Percentiles rank a stretch among this genome's conserved stretches.
Conservation (phyloP, 2,329 filamentous ascomycete genomes). For the Curvularia spicifera region DNA sequence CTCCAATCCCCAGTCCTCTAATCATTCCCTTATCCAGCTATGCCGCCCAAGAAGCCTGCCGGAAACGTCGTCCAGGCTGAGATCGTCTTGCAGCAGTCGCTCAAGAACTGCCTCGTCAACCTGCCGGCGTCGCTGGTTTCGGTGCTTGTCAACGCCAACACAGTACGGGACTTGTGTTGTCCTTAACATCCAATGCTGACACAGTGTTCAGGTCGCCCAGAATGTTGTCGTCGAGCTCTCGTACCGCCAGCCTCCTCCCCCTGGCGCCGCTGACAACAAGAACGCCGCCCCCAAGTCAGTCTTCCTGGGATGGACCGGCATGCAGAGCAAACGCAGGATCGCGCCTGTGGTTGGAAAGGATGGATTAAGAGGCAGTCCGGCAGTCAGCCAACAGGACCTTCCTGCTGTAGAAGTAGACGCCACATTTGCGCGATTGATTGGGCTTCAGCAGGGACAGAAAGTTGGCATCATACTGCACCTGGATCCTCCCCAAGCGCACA, state of each 20-base stretch:
- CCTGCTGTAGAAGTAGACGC: slow-evolving; percentile 85
- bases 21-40: slow-evolving; percentile 14
- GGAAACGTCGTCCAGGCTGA: slow-evolving; percentile 71
- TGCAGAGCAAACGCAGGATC: slow-evolving; percentile 88
- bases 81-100: slow-evolving; percentile 76
- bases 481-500: slow-evolving; percentile 89
- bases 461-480: slow-evolving; percentile 75
- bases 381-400: slow-evolving; percentile 74
- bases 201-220: slow-evolving; percentile 80
- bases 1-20: slow-evolving; percentile 1
- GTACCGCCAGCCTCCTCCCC: slow-evolving; percentile 67
- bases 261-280: slow-evolving; percentile 48
- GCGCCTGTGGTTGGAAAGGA: slow-evolving; percentile 76
- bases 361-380: slow-evolving; percentile 68
- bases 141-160: slow-evolving; percentile 86
- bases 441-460: slow-evolving; percentile 81
- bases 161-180: slow-evolving; percentile 62
- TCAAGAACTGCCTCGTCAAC: slow-evolving; percentile 96
- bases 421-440: slow-evolving; percentile 77
- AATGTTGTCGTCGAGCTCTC: slow-evolving; percentile 95
- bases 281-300: slow-evolving; percentile 66
- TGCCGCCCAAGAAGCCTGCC: slow-evolving; percentile 54
- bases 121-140: slow-evolving; percentile 84
- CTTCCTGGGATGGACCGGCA: slow-evolving; percentile 95
- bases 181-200: slow-evolving; percentile 11